Evolutionary conservation across 352 stramenopile species (phyloP), one percentile per base, ranked within the genome.

Genomic region (Blastocystis sp.): DNA sequence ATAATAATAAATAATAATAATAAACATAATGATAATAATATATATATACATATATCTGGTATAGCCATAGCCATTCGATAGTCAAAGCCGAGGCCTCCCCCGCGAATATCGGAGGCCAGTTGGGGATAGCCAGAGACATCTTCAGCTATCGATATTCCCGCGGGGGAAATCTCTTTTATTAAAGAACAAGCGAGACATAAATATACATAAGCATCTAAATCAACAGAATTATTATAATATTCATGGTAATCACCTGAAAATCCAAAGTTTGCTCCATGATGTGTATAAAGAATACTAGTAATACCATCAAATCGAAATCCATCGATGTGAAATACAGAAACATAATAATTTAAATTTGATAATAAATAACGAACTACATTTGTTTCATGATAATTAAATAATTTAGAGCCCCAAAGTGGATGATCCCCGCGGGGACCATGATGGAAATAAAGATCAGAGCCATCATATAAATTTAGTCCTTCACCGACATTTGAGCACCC

Each of bases 291-390:
- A 18, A 70, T 70, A 7, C 30, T 54, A 5, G 65, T 70, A 18
- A 70, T 62, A n/a, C 58, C 65, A 27, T 70, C 65, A 32, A 70
- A 70, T 1, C 65, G 48, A 28, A 67, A 70, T 7, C 65, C 65
- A 39, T 69, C 65, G 34, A 69, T 45, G 16, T 45, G 32, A 24
- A 64, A 70, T 13, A 58, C 44, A 16, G 68, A 34, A 13, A 70
- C 34, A 36, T 58, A 70, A 33, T 55, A 70, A 4, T 58, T 36
- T 2, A 68, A 7, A 18, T 70, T 66, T 33, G 55, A 55, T 24
- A 70, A 37, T 4, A 70, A 30, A 43, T 66, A 70, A 13, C 54
- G 48, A 3, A 58, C 33, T 25, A 66, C 40, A 36, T 70, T 54
- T 4, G 10, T 6, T 19, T 67, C 58, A 16, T 44, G 37, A 44